Base-by-base conservation (phyloP, 176 grass and related monocot genomes). In the Puya raimondii region DNA sequence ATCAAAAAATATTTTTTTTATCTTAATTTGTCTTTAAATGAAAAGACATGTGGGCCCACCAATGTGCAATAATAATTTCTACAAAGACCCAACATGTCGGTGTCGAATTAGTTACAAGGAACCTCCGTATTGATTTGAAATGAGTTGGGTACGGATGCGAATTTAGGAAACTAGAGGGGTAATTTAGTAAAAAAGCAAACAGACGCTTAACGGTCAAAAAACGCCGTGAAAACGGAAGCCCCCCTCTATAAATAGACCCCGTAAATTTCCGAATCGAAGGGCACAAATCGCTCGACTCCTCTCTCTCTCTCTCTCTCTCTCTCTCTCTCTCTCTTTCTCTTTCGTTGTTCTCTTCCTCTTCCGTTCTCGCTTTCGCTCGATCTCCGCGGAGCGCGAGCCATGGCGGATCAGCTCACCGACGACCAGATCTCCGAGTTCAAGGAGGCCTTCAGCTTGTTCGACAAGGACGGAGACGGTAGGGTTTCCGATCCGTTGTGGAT, bases 391-490 rank as follows among this genome's bases (percentile, higher is more conserved):
- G 33, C 33, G 33, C 33, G 33, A 42, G 56, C 21, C 56, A 61
- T 61, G 56, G 56, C 15, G 56, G 56, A 61, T 61, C 56, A 8
- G 56, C 56, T 61, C 56, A 61, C 56, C 9, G 56, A 61, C 3
- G 56, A 61, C 56, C 56, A 61, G 56, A 61, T 61, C 56, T 61
- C 56, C 16, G 56, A 61, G 56, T 61, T 61, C 56, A 61, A 61
- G 56, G 56, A 61, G 16, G 56, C 56, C 56, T 61, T 61, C 56
- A 61, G 56, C 56, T 61, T 61, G 56, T 61, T 61, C 56, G 56
- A 61, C 56, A 61, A 61, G 17, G 56, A 61, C 56, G 56, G 56
- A 22, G 56, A 61, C 10, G 56, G 56, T 61, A 16, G 10, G 56
- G 9, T 61, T 61, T 61, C 14, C 56, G n/a, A 61, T 61, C 21